These are phyloP conservation scores for Cladosporium sp. DNA, from an alignment of 2,329 filamentous ascomycete genomes.

Conservation along the genomic window DNA sequence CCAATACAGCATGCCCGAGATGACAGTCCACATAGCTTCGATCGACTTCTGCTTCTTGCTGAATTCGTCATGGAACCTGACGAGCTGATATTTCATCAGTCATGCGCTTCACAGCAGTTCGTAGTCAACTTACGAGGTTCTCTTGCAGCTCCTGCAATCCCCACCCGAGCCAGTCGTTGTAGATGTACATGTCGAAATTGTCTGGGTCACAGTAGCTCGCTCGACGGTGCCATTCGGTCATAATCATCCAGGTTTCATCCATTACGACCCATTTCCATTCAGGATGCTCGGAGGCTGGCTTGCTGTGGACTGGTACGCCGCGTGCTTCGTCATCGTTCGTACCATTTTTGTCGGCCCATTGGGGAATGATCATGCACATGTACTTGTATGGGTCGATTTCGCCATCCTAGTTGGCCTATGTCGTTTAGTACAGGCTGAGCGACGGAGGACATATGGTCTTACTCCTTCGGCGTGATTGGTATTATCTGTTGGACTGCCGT, in stretches of 20 bases:
- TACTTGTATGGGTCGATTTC: neutral
- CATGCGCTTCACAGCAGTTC: neutral
- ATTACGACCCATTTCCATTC: slow-evolving; percentile 21
- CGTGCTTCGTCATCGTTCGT: neutral
- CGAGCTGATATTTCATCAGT: slow-evolving; percentile 10
- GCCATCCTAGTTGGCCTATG: neutral
- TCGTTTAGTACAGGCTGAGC: neutral
- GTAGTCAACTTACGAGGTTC: slow-evolving; percentile 25
- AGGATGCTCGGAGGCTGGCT: slow-evolving; percentile 21
- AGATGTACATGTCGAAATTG: slow-evolving; percentile 34
- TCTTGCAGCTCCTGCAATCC: slow-evolving; percentile 36
- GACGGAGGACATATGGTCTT: neutral
- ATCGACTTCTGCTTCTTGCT: slow-evolving; percentile 21
- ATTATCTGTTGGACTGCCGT: neutral
- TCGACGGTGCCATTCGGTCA: slow-evolving; percentile 11
- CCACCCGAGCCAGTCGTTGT: slow-evolving; percentile 35
- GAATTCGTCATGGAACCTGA: slow-evolving; percentile 19
- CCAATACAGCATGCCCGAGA: slow-evolving; percentile 20
- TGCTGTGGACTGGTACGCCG: neutral
- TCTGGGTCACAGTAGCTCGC: slow-evolving; percentile 28
- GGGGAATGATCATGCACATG: neutral
- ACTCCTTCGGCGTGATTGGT: neutral
- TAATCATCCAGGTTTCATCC: neutral
- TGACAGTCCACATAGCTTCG: slow-evolving; percentile 19
- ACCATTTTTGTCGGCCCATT: neutral